Evolutionary conservation across 345 rosid genomes (phyloP), one percentile per base, ranked within the genome.

Genomic region (Syzygium oleosum): DNA sequence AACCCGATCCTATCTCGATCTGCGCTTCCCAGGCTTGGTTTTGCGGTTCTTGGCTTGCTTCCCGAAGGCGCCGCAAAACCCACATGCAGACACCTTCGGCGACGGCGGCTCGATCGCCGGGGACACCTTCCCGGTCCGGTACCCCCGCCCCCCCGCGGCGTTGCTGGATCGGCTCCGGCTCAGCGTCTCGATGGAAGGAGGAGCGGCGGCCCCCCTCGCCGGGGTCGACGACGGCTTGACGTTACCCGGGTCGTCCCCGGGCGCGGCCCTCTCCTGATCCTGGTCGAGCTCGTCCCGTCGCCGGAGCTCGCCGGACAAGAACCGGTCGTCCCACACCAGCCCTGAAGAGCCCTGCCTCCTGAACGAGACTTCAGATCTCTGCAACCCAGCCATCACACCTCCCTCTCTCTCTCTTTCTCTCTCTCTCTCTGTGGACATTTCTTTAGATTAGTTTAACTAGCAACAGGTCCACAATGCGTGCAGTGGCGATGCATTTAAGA

Each of bases 91-190:
- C 7, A 97, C 87, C 91, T 92, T 94, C 11, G 99, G 99, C 46
- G 99, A 97, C 43, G 99, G 98, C 34, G 99, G 99, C 43, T 97
- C 99, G 10, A 96, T 90, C 9, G 96, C 97, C 84, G 97, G 98
- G 86, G 99, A 93, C 19, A 95, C 99, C 89, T 91, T 95, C 27
- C 98, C 99, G 15, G 96, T 94, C 31, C 99, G 92, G 88, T 92
- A 93, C n/a, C 93, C 95, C 19, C 98, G 85, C 61, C 91, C 95
- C 79, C 96, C 97, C 17, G 97, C 97, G 88, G 96, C 97, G 25
- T 98, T 98, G 89, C 86, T 93, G 87, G 99, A 96, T 92, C 97
- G 95, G 92, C 95, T 96, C 89, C 99, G 94, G 89, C 93, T 96
- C 5, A 95, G 88, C 38, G 93, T 78, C 56, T 68, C 78, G 73